Evolutionary conservation across 805 yeast genomes (phyloP).

Genomic region (Nakazawaea sp.): DNA sequence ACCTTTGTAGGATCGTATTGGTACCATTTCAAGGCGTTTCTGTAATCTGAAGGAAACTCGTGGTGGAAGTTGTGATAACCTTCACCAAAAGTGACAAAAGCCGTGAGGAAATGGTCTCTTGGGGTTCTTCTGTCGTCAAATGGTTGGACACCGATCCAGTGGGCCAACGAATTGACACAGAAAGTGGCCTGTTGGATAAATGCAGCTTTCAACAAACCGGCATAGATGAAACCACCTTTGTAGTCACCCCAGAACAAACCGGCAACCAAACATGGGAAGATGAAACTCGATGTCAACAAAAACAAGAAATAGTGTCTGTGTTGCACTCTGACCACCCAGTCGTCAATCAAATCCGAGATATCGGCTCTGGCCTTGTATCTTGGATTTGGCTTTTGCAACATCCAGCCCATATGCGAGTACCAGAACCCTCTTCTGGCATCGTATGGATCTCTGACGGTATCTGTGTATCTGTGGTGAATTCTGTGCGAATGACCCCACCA

Average conservation of each 20-base stretch:
- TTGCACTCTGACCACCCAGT: conserved; percentile 75
- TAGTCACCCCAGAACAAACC: conserved; percentile 54
- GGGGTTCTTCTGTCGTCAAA: conserved; percentile 86
- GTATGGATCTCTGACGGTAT: conserved; percentile 77
- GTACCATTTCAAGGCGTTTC: conserved; percentile 84
- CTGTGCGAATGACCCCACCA: conserved; percentile 90
- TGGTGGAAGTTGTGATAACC: conserved; percentile 90
- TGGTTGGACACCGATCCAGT: conserved; percentile 82
- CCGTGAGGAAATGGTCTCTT: conserved; percentile 75
- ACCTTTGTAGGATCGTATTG: conserved; percentile 82
- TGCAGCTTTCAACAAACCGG: conserved; percentile 63
- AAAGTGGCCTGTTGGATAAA: conserved; percentile 80
- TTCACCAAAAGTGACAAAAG: conserved; percentile 81
- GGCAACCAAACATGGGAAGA: conserved; percentile 55
- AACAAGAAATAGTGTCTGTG: conserved; percentile 67
- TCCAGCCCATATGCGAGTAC: conserved; percentile 85
- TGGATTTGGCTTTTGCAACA: conserved; percentile 75
- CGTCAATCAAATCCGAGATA: conserved; percentile 70
- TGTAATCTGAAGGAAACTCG: conserved; percentile 84
- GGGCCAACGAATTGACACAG: conserved; percentile 82
- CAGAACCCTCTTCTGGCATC: conserved; percentile 81
- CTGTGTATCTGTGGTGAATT: conserved; percentile 83
- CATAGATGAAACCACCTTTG: conserved; percentile 70
- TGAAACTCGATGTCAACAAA: conserved; percentile 55
- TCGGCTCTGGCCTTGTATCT: conserved; percentile 77